These are phyloP conservation scores for Macaranga tanarius DNA, from an alignment of 441 rosid species.

Conservation along the genomic window DNA sequence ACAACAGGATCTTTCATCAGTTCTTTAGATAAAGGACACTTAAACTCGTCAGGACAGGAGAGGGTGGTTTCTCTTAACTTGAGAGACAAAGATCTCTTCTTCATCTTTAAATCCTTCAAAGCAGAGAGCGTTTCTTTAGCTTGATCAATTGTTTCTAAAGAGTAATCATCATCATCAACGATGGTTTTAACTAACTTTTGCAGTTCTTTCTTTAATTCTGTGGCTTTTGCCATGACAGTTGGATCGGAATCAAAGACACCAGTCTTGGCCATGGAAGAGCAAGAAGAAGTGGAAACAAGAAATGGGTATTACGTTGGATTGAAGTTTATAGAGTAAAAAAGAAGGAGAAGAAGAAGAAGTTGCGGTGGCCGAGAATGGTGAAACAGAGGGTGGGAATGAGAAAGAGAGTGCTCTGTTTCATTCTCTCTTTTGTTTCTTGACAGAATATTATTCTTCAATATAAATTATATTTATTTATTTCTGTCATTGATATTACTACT, in stretches of 20 bases:
- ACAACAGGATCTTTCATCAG: conserved; percentile 93
- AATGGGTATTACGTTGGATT: neutral
- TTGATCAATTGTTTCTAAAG: conserved; percentile 53
- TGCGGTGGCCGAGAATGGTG: conserved; percentile 6
- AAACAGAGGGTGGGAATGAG: conserved; percentile 15
- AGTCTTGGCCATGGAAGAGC: conserved; percentile 63
- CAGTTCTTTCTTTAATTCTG: conserved; percentile 66
- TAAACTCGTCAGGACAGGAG: conserved; percentile 77
- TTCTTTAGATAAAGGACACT: conserved; percentile 86
- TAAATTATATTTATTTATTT: too few species aligned
- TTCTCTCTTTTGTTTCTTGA: conserved; percentile 16
- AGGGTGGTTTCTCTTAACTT: conserved; percentile 43
- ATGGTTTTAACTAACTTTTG: conserved; percentile 61
- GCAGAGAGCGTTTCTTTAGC: conserved; percentile 55
- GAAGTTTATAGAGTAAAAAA: too few species aligned
- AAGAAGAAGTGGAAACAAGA: neutral
- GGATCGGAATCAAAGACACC: conserved; percentile 65
- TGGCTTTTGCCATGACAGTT: conserved; percentile 47
- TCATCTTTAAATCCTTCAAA: conserved; percentile 49
- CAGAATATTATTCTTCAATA: neutral
- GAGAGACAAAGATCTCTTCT: conserved; percentile 49
- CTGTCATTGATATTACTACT: neutral
- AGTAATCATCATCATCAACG: conserved; percentile 60
- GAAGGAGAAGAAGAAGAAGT: neutral
- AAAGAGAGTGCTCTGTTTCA: conserved; percentile 32